Evolutionary conservation across 2,329 filamentous ascomycete genomes (phyloP), one percentile per base, ranked within the genome.

Genomic region (Grosmannia clavigera): DNA sequence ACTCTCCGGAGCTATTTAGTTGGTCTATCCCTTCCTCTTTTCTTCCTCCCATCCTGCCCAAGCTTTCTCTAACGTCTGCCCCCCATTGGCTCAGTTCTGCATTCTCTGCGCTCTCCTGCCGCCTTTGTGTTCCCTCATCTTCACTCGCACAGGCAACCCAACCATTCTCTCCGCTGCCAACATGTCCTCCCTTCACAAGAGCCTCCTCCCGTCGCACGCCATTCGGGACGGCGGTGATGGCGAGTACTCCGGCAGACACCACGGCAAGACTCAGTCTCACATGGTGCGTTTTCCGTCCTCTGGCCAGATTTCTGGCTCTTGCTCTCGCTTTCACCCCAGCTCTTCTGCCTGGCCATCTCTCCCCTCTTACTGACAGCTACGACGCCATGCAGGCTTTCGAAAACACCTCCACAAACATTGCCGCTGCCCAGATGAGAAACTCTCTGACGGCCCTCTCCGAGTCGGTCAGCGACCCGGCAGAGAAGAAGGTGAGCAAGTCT

Each of bases 401-500:
- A 78, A 97, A 97, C 84, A 95, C 94, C 68, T 96, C 92, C 60
- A 99, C 94, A 71, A 96, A 90, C 69, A 92, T 99, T 66, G 94
- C 94, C 64, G 94, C 94, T 60, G 95, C 92, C 63, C 94, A 99
- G 80, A 99, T 99, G 94, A 90, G 94, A 76, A 99, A 99, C 82
- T 83, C 90, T 64, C 82, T 99, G 73, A 97, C 96, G 74, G 86
- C 87, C 74, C 87, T 99, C 65, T 83, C 89, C 68, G 94, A 99
- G 78, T 88, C 87, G 11, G 92, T 96, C 72, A 83, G 85, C 70
- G 91, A 97, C 72, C 81, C 87, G 60, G 78, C 85, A 64, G 77
- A 88, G 73, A 90, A 89, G 76, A 92, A 96, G 88, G 91, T 92
- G 78, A 55, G 35, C 25, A 33, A 4, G 10, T 35, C 16, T 12